phyloP scores from a whole-genome alignment of 2,329 filamentous ascomycete genomes.

The Davidsoniella virescens region DNA sequence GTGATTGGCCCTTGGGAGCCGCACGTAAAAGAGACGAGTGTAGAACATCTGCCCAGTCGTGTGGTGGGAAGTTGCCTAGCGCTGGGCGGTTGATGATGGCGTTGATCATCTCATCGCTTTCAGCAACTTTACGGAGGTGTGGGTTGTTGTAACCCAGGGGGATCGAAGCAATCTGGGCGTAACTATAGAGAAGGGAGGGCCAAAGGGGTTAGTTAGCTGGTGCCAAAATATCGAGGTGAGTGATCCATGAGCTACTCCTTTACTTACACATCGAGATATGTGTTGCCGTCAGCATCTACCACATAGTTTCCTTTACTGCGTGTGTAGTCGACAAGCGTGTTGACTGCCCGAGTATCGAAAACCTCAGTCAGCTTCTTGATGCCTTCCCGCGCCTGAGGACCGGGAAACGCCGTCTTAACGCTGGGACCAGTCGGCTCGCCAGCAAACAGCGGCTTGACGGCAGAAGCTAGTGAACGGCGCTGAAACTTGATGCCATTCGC shows the following conservation, averaged over 20 bases:
- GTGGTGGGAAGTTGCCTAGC: constrained; percentile 63
- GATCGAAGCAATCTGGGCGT: constrained; percentile 72
- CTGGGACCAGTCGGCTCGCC: constrained; percentile 36
- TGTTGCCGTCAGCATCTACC: constrained; percentile 53
- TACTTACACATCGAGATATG: constrained; percentile 53
- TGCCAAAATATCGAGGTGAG: background rate
- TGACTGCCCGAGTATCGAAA: constrained; percentile 73
- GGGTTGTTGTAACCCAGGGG: constrained; percentile 73
- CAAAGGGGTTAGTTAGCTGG: background rate
- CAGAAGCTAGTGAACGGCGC: constrained; percentile 13
- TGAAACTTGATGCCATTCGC: constrained; percentile 13
- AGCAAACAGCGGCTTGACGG: constrained; percentile 25
- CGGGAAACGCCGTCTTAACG: constrained; percentile 51
- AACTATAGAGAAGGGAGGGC: constrained; percentile 24
- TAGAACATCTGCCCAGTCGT: constrained; percentile 58
- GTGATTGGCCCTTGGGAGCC: constrained; percentile 57
- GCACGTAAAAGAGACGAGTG: constrained; percentile 54
- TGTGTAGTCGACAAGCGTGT: constrained; percentile 64
- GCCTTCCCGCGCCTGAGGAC: constrained; percentile 54
- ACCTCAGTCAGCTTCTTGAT: constrained; percentile 58
- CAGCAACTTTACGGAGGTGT: constrained; percentile 45
- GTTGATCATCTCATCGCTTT: constrained; percentile 54
- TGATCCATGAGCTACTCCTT: background rate
- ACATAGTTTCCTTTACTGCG: constrained; percentile 71
- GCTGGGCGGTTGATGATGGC: constrained; percentile 66